Evolutionary conservation across 2,329 filamentous ascomycete species (phyloP), one percentile per base, ranked within the genome.

Genomic region (Gnomoniopsis sp.): DNA sequence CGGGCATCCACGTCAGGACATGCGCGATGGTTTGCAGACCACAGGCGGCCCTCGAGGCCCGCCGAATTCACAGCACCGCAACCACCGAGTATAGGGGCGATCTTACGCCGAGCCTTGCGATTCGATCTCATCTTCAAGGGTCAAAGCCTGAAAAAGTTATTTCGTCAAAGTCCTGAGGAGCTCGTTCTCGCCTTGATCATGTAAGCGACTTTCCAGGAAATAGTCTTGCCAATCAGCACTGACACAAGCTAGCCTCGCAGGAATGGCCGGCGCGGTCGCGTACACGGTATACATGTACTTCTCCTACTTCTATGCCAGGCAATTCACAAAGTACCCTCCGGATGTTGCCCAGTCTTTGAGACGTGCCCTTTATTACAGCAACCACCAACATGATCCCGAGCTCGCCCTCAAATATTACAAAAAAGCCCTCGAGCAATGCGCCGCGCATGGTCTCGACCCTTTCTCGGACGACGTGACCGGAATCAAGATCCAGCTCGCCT

Each of bases 381-480:
- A 95, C 68, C 84, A 88, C 63, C 80, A 85, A 43, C 82, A 89
- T 4, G 88, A 96, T 60, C 86, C 90, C 2, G 82, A 88, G 59
- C 81, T 89, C 56, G 93, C 93, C 1, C 79, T 96, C 60, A 89
- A 91, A 65, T 91, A 91, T 72, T 98, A 96, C 72, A 87, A 87
- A 67, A 83, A 89, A 64, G 92, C 93, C 3, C 78, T 98, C 58
- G 79, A 87, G 62, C 81, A 88, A 53, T 91, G 91, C 58, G 77
- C 86, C 52, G 86, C 91, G 67, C 69, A 89, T 53, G 86, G 87
- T 0, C 84, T 99, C 77, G 91, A 98, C 69, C 91, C 90, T 0
- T 96, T 93, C 70, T 93, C 90, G 3, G 90, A 97, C 66, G 93
- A 97, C 71, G 88, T 97, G 36, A 81, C 97, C 65, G 95, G 95